Evolutionary conservation across 441 rosid genomes (phyloP), one percentile per base, ranked within the genome.

Genomic region (Gossypium schwendimanii): DNA sequence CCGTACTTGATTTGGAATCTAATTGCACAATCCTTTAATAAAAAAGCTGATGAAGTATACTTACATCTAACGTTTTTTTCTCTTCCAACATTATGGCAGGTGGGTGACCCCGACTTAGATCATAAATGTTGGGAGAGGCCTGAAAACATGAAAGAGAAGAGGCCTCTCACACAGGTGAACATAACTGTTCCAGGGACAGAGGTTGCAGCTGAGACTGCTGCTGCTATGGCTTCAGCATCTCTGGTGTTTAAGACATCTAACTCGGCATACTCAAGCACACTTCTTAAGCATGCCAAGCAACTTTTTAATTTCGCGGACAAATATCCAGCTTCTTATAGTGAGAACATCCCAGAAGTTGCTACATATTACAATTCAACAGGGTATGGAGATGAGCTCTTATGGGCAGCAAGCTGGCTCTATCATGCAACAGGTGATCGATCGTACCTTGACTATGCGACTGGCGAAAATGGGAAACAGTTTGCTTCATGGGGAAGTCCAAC

Each of bases 131-230:
- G 99, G 99, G 88, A 89, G 15, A 95, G 96, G 79, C 99, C 99
- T 2, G 98, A 95, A 79, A 70, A 66, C 0, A 91, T 95, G 97
- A 83, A 77, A 0, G 89, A 78, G 86, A 83, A 86, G 81, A 86
- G 99, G 80, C 97, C 98, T 1, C 83, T 90, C 14, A 80, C 77
- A 26, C 87, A 86, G 78, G 81, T 95, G 63, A 89, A 95, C 67
- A 36, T 73, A 28, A 78, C 96, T 2, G 75, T 72, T 80, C 96
- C 96, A 1, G 99, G 99, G 60, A 73, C 95, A 0, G 98, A 95
- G 36, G 99, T 93, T 80, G 98, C 98, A 66, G 98, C 97, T 8
- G 98, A 95, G 78, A 90, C 97, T 55, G 96, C 98, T 6, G 99
- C 98, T 36, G 98, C 99, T 36, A 80, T 93, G 91, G 98, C 98